Evolutionary conservation across 2,329 filamentous ascomycete genomes (phyloP), one percentile per base, ranked within the genome.

Genomic region (Dichotomopilus funicola): DNA sequence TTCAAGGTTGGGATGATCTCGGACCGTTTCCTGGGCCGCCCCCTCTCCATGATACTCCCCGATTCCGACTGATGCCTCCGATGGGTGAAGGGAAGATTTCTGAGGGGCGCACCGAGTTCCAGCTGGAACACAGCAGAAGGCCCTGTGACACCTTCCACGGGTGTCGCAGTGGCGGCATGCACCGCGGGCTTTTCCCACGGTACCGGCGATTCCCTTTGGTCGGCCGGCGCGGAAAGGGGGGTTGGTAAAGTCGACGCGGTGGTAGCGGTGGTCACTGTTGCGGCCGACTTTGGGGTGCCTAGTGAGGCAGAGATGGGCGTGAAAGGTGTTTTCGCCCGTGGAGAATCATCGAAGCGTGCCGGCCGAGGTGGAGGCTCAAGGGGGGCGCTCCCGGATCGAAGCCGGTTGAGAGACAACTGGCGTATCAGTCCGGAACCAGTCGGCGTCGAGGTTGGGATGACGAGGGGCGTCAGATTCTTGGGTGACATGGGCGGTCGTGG

Each of bases 1-100:
- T 74, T 74, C 7, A 70, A 63, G 13, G 68, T 65, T 35, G 71
- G 72, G 52, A 64, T 63, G 12, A 67, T 66, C 31, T 81, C 78
- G 10, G 65, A 65, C 52, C 79, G 73, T 68, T 81, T 84, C 55
- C 78, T 76, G 0, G 82, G 79, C n/a, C 82, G 75, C 5, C 82
- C 82, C 44, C 82, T 73, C 56, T 86, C 81, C 76, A 82, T 81
- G 46, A 83, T 79, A 57, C 77, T 78, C 10, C 74, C 78, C 0
- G 78, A 75, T 54, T 85, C 82, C 1, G 82, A 85, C 49, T 76
- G 75, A 19, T 76, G 75, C 49, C 81, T 73, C 51, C 74, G 73
- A 62, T 85, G 81, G 4, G 72, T 63, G 43, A 52, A 47, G 36
- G 62, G 54, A 52, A 65, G 63, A 27, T 55, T 64, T 36, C 61